Percentiles rank a stretch among this genome's conserved stretches.
phyloP scores from a whole-genome alignment of 148 eudicot species.

The Rhododendron williamsianum region DNA sequence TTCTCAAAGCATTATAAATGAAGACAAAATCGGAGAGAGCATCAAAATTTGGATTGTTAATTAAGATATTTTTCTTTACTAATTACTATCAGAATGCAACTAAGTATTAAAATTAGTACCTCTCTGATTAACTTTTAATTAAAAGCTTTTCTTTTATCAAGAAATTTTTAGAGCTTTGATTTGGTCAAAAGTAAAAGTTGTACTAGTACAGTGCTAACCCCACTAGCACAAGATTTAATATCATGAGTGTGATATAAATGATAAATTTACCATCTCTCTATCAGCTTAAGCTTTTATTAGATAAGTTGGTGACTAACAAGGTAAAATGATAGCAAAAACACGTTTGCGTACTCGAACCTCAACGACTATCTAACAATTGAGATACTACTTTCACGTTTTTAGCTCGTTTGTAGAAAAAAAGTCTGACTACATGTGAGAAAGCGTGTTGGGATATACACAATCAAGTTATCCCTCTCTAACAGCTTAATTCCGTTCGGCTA shows the following conservation, averaged over 20 bases:
- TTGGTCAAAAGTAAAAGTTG: background rate
- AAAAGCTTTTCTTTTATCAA: no score
- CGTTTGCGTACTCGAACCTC: background rate
- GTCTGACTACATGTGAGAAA: background rate
- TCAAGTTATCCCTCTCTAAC: background rate
- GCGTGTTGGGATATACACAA: background rate
- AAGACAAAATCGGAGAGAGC: background rate
- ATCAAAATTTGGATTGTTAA: background rate
- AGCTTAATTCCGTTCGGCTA: no score
- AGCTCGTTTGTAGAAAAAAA: no score
- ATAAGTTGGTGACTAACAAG: background rate
- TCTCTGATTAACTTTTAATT: background rate
- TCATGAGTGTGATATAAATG: background rate
- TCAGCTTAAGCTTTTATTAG: background rate
- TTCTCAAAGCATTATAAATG: background rate
- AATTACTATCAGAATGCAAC: background rate
- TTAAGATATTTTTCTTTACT: background rate
- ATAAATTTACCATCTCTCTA: background rate
- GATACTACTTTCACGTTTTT: background rate
- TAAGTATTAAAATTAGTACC: background rate
- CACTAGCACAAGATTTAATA: background rate
- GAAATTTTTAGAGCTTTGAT: background rate
- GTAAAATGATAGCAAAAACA: background rate
- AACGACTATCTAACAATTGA: background rate
- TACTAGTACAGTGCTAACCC: background rate